A percentile compares a stretch with the other conserved stretches of the same genome.
Evolutionary conservation across 164 flowering plant species (phyloP).

Genomic region (Aristolochia fimbriata): DNA sequence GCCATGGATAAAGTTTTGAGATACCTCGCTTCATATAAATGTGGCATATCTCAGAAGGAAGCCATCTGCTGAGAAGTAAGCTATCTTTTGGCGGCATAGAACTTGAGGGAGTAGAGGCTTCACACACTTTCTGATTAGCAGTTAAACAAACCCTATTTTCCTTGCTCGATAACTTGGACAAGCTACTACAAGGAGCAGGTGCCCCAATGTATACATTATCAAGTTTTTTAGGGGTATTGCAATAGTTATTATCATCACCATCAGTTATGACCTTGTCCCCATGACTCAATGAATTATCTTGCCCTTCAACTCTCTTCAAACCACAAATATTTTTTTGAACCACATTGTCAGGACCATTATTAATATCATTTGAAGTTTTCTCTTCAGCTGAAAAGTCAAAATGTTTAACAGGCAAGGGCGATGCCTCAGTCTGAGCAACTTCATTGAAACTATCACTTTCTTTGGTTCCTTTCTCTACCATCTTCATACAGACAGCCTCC

Average conservation of each 20-base stretch:
- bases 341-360: constrained; percentile 3
- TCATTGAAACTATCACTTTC: constrained; percentile 1
- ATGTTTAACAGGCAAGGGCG: constrained; percentile 78
- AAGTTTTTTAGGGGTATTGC: neutral
- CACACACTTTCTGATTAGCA: constrained; percentile 13
- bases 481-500: constrained; percentile 13
- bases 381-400: constrained; percentile 73
- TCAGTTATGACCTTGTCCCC: constrained; percentile 4
- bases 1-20: constrained; percentile 78
- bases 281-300: constrained; percentile 7
- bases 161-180: constrained; percentile 8
- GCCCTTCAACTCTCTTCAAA: constrained; percentile 8
- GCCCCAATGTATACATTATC: too few relatives aligned
- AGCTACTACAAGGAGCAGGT: neutral
- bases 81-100: constrained; percentile 21
- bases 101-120: constrained; percentile 62
- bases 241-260: neutral
- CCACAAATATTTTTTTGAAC: constrained; percentile 12
- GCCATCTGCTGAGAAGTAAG: constrained; percentile 62
- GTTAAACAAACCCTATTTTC: constrained; percentile 11
- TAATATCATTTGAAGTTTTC: constrained; percentile 23
- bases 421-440: constrained; percentile 28
- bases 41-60: constrained; percentile 73
- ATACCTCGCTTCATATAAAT: constrained; percentile 67
- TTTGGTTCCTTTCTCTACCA: constrained; percentile 12